Base-by-base conservation (phyloP, 768 basidiomycete genomes). In the Phanerochaete sordida region DNA sequence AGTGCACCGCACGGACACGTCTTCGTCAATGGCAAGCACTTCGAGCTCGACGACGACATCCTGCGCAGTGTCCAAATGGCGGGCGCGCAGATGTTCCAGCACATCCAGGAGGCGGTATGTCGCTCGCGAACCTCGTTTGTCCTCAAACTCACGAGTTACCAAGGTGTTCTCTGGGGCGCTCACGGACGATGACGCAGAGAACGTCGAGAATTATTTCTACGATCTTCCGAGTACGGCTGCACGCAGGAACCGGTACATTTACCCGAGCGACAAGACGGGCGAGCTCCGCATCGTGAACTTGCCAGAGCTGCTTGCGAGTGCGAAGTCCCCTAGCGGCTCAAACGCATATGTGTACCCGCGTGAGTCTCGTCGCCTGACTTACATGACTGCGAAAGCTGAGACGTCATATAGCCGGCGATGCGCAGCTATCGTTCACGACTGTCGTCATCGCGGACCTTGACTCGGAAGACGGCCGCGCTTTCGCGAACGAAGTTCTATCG, bases 21-120 rank as follows among this genome's bases (percentile, higher is more conserved):
- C 3, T 96, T 98, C 72, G 78, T 96, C 68, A 96, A 98, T 66
- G 95, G 95, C 21, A 93, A 87, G 67, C 82, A 90, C 70, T 79
- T 85, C 54, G 72, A 81, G 13, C 70, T 93, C 50, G 80, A 83
- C 63, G 88, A 89, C 56, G 79, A 82, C 24, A 90, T 93, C 71
- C 70, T 88, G 57, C 75, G 78, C n/a, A 68, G 72, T 39, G 76
- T 94, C 60, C 89, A 91, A 67, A 71, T 64, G 0, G 90, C 90
- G 64, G 69, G 86, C 26, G 73, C 69, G 2, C 70, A 73, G 16
- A 89, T 91, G 65, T 66, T 91, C 58, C 83, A 84, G 61, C 84
- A 85, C 67, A 68, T 95, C 4, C 90, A 91, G 70, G 86, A 90
- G 70, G 76, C 84, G 79, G 92, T 86, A 46, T 19, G 77, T 6